Conservation (phyloP, 805 yeast species). For the Naumovozyma dairenensis region DNA sequence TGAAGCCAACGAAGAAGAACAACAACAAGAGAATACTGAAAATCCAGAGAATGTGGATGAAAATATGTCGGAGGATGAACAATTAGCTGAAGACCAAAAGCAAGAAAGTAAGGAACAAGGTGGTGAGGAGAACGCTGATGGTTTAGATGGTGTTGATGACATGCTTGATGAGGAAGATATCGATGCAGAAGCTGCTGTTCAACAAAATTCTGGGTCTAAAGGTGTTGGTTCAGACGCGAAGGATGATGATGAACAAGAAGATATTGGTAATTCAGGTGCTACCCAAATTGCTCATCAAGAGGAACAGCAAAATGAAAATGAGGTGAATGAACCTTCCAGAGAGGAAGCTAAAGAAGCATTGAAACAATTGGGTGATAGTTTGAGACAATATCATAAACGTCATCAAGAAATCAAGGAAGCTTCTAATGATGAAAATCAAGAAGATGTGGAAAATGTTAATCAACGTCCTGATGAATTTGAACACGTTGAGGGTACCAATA, state of each 20-base stretch:
- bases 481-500: slow-evolving; percentile 70
- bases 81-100: slow-evolving; percentile 22
- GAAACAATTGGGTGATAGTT: slow-evolving; percentile 82
- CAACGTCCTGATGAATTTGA: slow-evolving; percentile 80
- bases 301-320: slow-evolving; percentile 32
- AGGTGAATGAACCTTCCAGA: slow-evolving; percentile 43
- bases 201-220: slow-evolving; percentile 49
- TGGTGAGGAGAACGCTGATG: slow-evolving; percentile 40
- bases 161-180: slow-evolving; percentile 37
- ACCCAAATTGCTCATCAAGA: slow-evolving; percentile 38
- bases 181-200: slow-evolving; percentile 49
- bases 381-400: slow-evolving; percentile 86
- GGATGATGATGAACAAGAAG: slow-evolving; percentile 45
- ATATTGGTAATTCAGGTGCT: slow-evolving; percentile 58
- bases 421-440: slow-evolving; percentile 38
- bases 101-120: slow-evolving; percentile 29
- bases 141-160: slow-evolving; percentile 43
- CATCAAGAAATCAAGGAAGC: slow-evolving; percentile 79
- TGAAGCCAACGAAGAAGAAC: slow-evolving; percentile 24
- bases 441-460: slow-evolving; percentile 40
- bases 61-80: slow-evolving; percentile 25
- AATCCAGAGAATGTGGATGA: slow-evolving; percentile 30
- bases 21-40: slow-evolving; percentile 22
- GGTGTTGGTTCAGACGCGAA: slow-evolving; percentile 55
- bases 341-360: slow-evolving; percentile 66